These are phyloP conservation scores for Phlebiopsis flavidoalba DNA, from an alignment of 768 basidiomycete genomes.

Conservation along the genomic window DNA sequence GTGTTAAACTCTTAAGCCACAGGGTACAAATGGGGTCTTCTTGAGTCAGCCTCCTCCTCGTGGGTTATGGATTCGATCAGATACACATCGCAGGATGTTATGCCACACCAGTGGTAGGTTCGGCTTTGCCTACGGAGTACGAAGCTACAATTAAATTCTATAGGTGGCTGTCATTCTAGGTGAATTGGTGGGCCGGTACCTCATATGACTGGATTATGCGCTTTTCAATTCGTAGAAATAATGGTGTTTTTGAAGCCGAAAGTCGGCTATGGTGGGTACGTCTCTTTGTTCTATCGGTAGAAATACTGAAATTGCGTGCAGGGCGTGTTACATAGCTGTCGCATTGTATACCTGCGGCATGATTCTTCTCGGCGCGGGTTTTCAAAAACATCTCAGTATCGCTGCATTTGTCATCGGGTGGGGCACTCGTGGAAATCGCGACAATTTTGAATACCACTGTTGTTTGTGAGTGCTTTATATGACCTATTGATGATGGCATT, in stretches of 20 bases:
- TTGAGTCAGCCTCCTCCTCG: slow-evolving; percentile 47
- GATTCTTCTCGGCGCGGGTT: slow-evolving; percentile 47
- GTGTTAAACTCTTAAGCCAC: background rate
- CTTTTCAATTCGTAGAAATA: slow-evolving; percentile 37
- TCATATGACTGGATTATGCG: slow-evolving; percentile 48
- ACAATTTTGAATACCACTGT: slow-evolving; percentile 60
- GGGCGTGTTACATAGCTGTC: slow-evolving; percentile 57
- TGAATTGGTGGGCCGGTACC: slow-evolving; percentile 44
- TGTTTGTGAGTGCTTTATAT: slow-evolving; percentile 37
- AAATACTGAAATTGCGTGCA: slow-evolving; percentile 14
- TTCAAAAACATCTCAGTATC: slow-evolving; percentile 47
- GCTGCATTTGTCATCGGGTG: slow-evolving; percentile 61
- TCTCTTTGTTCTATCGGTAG: background rate
- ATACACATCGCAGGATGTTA: slow-evolving; percentile 50
- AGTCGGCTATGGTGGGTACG: slow-evolving; percentile 46
- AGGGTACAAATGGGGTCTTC: slow-evolving; percentile 66
- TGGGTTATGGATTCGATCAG: slow-evolving; percentile 48
- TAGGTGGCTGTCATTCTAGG: slow-evolving; percentile 48
- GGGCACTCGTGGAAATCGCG: slow-evolving; percentile 53
- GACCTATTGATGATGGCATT: background rate
- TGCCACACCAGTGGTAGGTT: slow-evolving; percentile 24
- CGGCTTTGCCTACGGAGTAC: too few relatives aligned
- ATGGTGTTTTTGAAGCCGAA: slow-evolving; percentile 51
- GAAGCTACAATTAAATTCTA: too few relatives aligned
- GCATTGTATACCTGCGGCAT: slow-evolving; percentile 58